phyloP scores from a whole-genome alignment of 1,284 basidiomycete species.

The Lentinus polychrous region DNA sequence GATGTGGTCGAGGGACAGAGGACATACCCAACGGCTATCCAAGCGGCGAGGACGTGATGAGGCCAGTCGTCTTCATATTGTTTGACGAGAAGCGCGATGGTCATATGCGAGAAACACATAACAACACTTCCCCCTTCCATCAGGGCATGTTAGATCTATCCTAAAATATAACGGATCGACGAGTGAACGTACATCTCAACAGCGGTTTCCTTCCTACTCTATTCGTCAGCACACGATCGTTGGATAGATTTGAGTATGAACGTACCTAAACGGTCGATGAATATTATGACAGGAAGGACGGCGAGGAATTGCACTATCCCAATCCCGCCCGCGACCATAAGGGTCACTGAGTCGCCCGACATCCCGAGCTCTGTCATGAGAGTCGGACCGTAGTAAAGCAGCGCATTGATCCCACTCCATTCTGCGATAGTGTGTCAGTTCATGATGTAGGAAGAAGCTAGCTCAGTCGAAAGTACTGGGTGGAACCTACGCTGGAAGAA shows the following conservation, averaged over 20 bases:
- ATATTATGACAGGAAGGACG: conserved; percentile 66
- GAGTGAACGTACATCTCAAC: conserved; percentile 41
- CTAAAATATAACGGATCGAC: too few species aligned
- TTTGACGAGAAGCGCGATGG: conserved; percentile 67
- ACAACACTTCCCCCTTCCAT: conserved; percentile 61
- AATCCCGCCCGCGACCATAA: conserved; percentile 70
- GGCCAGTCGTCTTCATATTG: conserved; percentile 49
- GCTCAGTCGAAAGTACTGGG: too few species aligned
- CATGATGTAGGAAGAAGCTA: too few species aligned
- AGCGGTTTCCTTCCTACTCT: conserved; percentile 54
- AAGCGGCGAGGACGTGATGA: conserved; percentile 48
- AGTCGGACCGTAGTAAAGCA: conserved; percentile 76
- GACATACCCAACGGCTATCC: conserved; percentile 56
- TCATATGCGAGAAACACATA: conserved; percentile 70
- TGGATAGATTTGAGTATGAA: conserved; percentile 8
- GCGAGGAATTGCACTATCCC: conserved; percentile 75
- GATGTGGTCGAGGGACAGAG: conserved; percentile 16
- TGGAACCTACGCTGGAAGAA: conserved; percentile 75
- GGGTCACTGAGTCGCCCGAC: conserved; percentile 39
- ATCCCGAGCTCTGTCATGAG: conserved; percentile 62
- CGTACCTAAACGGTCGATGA: conserved; percentile 69
- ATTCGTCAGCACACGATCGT: too few species aligned
- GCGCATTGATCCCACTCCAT: conserved; percentile 78
- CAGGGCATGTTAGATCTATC: too few species aligned
- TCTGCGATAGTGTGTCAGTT: too few species aligned